These are phyloP conservation scores for Amylocystis lapponica DNA, from an alignment of 768 basidiomycete species.

Conservation along the genomic window DNA sequence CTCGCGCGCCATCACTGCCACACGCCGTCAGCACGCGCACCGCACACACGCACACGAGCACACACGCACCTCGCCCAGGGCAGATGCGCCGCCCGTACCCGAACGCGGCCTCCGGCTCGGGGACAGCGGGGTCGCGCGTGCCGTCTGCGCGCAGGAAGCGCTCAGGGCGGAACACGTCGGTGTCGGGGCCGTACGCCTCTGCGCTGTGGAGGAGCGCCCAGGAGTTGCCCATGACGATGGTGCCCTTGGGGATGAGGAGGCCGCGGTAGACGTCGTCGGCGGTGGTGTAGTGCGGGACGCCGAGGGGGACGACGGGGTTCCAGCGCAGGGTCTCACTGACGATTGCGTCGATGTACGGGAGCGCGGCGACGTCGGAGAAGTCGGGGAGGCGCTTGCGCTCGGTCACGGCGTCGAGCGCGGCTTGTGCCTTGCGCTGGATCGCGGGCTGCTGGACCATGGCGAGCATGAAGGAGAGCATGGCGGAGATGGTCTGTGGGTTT, in stretches of 20 bases:
- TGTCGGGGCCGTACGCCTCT: too few species aligned
- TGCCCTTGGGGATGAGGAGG: not conserved
- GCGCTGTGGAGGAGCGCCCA: not conserved
- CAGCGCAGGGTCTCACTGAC: slow-evolving; percentile 8
- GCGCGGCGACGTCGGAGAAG: slow-evolving; percentile 8
- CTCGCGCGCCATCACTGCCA: slow-evolving; percentile 2
- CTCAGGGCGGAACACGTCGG: slow-evolving; percentile 43
- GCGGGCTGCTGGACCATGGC: slow-evolving; percentile 11
- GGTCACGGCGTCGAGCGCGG: slow-evolving; percentile 11
- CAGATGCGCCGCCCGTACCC: not conserved
- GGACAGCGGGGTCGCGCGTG: too few species aligned
- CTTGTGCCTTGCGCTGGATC: slow-evolving; percentile 2
- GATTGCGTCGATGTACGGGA: slow-evolving; percentile 16
- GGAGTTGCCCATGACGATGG: not conserved
- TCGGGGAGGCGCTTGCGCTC: slow-evolving; percentile 12
- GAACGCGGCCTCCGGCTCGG: too few species aligned
- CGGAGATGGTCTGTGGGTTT: slow-evolving; percentile 2
- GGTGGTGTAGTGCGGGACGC: slow-evolving; percentile 16
- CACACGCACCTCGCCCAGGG: too few species aligned
- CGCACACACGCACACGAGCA: not conserved
- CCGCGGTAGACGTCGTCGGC: not conserved
- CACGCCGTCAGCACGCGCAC: too few species aligned
- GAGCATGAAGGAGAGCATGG: slow-evolving; percentile 7
- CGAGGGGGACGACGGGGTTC: not conserved
- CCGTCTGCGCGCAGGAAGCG: too few species aligned